Evolutionary conservation across 2,329 filamentous ascomycete genomes (phyloP), one percentile per base, ranked within the genome.

Genomic region (Boeremia exigua): DNA sequence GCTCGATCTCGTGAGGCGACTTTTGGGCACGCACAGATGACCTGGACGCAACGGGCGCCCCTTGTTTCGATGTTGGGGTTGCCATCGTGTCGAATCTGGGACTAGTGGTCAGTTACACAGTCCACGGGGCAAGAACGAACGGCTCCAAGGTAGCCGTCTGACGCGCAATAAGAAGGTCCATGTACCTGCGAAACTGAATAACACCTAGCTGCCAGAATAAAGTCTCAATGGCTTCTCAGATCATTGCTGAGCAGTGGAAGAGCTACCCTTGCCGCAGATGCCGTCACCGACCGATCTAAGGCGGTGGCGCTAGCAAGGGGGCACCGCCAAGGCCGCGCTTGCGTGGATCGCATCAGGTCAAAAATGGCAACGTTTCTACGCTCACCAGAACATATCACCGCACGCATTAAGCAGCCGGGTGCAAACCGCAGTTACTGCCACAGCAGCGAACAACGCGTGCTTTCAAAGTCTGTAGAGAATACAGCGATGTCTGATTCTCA

Each of bases 1-100:
- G 85, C 64, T 89, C 82, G 58, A 95, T 57, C 30, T 69, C 64
- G 11, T 71, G 65, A 81, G 59, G 48, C 15, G 43, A 83, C 43
- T 57, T 60, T 28, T 44, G 30, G 23, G 54, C 28, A 25, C 30
- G 42, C 14, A 23, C 23, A 3, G 30, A 39, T 15, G 39, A 47
- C 15, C 43, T 50, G 12, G 48, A 11, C 17, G 44, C 27, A 23
- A 25, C 25, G 12, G 55, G 50, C n/a, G 25, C 48, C 27, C 58
- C 61, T 43, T 43, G 58, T 28, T 42, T 56, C 15, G 47, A 42
- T 37, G 53, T 40, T 45, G 47, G 49, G 17, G 58, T 33, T 23
- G 54, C 43, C 54, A 57, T 57, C 39, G 48, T 48, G 23, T 48
- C 39, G 40, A 40, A 36, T 48, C 46, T 42, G 51, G 43, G n/a